A percentile compares a stretch with the other conserved stretches of the same genome.
Conservation (phyloP, 2,329 filamentous ascomycete species). For the Stachybotrys elegans region DNA sequence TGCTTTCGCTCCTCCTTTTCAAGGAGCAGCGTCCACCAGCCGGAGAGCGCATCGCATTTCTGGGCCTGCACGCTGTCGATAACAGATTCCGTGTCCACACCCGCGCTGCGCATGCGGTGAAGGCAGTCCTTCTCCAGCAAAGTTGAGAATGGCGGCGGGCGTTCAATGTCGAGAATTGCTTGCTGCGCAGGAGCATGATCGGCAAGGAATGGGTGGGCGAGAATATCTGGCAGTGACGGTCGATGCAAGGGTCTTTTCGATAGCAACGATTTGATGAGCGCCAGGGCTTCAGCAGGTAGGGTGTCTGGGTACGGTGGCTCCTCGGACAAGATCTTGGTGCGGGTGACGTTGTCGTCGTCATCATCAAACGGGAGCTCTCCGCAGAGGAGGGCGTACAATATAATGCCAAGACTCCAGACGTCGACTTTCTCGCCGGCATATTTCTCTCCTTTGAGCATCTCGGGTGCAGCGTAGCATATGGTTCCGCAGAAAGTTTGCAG, state of each 20-base stretch:
- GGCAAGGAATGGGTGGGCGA: constrained; percentile 80
- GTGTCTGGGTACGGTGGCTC: constrained; percentile 82
- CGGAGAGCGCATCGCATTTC: constrained; percentile 82
- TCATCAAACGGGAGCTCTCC: constrained; percentile 94
- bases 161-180: constrained; percentile 77
- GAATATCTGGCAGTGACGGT: constrained; percentile 76
- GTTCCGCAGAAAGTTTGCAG: constrained; percentile 97
- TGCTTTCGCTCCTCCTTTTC: constrained; percentile 94
- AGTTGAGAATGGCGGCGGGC: constrained; percentile 78
- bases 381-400: constrained; percentile 75
- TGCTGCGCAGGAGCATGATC: constrained; percentile 87
- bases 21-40: constrained; percentile 92
- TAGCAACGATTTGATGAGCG: constrained; percentile 72
- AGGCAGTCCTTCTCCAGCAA: constrained; percentile 84
- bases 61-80: constrained; percentile 91
- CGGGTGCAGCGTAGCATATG: constrained; percentile 93
- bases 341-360: constrained; percentile 84
- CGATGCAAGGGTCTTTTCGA: constrained; percentile 85
- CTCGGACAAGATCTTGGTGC: constrained; percentile 75
- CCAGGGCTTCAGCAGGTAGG: constrained; percentile 70
- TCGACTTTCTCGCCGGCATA: constrained; percentile 98
- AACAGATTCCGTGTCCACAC: constrained; percentile 88
- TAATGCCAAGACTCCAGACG: constrained; percentile 87
- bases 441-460: constrained; percentile 98
- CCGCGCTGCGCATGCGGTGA: constrained; percentile 87